These are phyloP conservation scores for Tremellales sp. DNA, from an alignment of 1,284 basidiomycete species.

Conservation along the genomic window DNA sequence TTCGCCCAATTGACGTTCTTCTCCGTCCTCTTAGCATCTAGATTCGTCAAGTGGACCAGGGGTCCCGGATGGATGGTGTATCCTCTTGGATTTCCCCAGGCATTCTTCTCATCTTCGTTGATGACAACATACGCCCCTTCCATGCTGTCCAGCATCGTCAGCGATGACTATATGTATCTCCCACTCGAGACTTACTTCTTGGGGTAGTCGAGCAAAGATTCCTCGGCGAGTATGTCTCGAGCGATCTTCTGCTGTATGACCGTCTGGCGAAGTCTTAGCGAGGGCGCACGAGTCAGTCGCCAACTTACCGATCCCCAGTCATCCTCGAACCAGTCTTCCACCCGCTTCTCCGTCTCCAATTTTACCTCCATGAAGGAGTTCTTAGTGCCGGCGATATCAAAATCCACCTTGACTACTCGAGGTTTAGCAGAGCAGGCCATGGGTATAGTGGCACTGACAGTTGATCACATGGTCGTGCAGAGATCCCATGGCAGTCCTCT, in stretches of 20 bases:
- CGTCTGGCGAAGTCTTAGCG: conserved; percentile 1
- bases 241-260: conserved; percentile 22
- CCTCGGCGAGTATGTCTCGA: conserved; percentile 9
- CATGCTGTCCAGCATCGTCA: conserved; percentile 12
- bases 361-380: conserved; percentile 57
- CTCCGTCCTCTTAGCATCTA: conserved; percentile 57
- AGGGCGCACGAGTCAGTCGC: neutral
- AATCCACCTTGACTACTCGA: conserved; percentile 51
- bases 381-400: conserved; percentile 58
- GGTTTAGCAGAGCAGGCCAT: neutral
- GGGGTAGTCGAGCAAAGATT: conserved; percentile 13
- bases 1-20: conserved; percentile 64
- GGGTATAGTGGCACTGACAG: conserved; percentile 49
- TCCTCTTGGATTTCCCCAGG: conserved; percentile 58
- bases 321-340: conserved; percentile 58
- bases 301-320: conserved; percentile 54
- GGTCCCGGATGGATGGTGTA: conserved; percentile 19
- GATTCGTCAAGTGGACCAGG: conserved; percentile 24
- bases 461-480: conserved; percentile 68
- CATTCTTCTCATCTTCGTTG: conserved; percentile 40
- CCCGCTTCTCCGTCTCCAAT: conserved; percentile 51
- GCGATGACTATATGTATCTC: neutral
- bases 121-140: conserved; percentile 30
- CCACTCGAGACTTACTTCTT: conserved; percentile 13
- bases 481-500: conserved; percentile 59